phyloP scores from a whole-genome alignment of 768 basidiomycete genomes.

The Tephrocybe sp. region DNA sequence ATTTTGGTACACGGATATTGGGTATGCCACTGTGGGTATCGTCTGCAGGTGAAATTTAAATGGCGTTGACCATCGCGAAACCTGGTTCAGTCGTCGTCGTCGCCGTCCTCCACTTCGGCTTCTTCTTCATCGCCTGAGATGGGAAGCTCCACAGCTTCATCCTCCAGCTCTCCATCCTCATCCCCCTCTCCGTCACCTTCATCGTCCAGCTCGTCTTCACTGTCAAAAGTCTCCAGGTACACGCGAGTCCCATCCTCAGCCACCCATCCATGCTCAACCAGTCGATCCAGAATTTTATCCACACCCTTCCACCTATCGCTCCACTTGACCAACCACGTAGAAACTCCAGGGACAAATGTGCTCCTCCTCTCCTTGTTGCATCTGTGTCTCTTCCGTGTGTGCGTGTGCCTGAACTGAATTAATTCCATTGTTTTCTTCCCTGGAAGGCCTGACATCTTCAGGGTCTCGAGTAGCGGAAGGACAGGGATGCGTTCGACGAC shows the following conservation, averaged over 20 bases:
- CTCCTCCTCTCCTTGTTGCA: not conserved
- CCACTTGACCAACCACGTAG: constrained; percentile 33
- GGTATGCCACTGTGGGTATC: too few species aligned
- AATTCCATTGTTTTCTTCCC: constrained; percentile 18
- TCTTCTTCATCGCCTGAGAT: constrained; percentile 18
- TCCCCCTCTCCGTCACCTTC: constrained; percentile 25
- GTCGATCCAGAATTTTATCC: constrained; percentile 36
- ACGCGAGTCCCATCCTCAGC: constrained; percentile 22
- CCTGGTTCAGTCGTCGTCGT: too few species aligned
- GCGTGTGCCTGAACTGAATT: constrained; percentile 19
- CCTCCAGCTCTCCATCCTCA: constrained; percentile 17
- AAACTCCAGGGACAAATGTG: constrained; percentile 1
- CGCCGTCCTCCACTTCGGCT: too few species aligned
- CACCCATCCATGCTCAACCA: constrained; percentile 37
- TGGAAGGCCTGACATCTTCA: constrained; percentile 22
- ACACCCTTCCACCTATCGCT: constrained; percentile 29
- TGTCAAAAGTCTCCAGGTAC: constrained; percentile 20
- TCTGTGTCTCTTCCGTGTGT: not conserved
- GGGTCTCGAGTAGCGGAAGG: constrained; percentile 20
- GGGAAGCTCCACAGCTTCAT: constrained; percentile 17
- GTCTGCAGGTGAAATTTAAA: too few species aligned
- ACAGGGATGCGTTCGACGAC: constrained; percentile 11
- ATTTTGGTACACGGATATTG: too few species aligned
- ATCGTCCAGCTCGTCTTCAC: constrained; percentile 6
- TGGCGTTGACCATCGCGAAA: too few species aligned